A percentile compares a stretch with the other conserved stretches of the same genome.
phyloP scores from a whole-genome alignment of 176 grass and related monocot genomes.

The Oryza coarctata region DNA sequence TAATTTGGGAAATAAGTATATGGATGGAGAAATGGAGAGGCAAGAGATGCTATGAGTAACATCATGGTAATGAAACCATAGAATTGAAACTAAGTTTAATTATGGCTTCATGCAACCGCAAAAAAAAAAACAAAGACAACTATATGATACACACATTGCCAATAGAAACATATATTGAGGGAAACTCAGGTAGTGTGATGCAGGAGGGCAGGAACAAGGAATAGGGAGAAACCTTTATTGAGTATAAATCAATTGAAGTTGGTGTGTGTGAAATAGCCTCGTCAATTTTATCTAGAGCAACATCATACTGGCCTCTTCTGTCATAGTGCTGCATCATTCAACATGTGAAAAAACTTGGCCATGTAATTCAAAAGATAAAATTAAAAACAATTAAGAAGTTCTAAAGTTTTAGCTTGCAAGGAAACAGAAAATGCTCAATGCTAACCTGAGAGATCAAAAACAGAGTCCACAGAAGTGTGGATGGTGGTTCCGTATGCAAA shows the following conservation, averaged over 20 bases:
- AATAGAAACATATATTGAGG: background rate
- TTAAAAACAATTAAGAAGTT: slow-evolving; percentile 15
- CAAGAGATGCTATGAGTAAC: background rate
- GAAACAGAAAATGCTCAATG: slow-evolving; percentile 37
- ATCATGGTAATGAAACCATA: background rate
- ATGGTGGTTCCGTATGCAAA: slow-evolving; percentile 78
- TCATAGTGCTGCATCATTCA: slow-evolving; percentile 86
- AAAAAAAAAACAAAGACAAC: background rate
- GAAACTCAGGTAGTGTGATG: background rate
- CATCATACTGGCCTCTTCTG: slow-evolving; percentile 70
- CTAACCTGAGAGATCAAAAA: slow-evolving; percentile 96
- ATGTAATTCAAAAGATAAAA: slow-evolving; percentile 23
- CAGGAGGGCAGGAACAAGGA: background rate
- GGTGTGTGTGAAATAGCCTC: slow-evolving; percentile 93
- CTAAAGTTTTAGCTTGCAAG: slow-evolving; percentile 9
- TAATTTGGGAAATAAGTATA: background rate
- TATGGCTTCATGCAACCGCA: background rate
- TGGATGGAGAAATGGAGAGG: background rate
- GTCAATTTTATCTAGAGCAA: slow-evolving; percentile 86
- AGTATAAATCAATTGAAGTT: slow-evolving; percentile 99
- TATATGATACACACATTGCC: background rate
- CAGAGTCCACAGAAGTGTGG: slow-evolving; percentile 89
- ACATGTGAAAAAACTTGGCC: slow-evolving; percentile 16
- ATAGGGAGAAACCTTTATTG: slow-evolving; percentile 66
- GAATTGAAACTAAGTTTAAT: background rate